Conservation (phyloP, 345 rosid species). For the Aurinia saxatilis region DNA sequence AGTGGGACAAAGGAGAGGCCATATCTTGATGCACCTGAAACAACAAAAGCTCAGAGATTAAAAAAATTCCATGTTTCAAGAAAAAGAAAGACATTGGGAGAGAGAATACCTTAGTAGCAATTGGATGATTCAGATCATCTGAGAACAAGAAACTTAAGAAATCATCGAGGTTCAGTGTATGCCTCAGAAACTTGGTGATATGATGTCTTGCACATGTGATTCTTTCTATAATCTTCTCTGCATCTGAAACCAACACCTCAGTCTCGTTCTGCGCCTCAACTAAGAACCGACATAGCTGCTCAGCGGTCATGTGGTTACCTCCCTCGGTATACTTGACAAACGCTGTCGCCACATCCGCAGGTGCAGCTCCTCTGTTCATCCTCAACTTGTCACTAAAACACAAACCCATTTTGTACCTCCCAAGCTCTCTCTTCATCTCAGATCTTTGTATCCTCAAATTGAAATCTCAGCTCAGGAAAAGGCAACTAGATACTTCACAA, state of each 20-base stretch:
- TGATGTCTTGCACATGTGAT: conserved; percentile 47
- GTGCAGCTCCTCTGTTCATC: conserved; percentile 45
- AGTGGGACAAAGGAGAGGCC: conserved; percentile 77
- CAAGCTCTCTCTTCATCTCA: conserved; percentile 28
- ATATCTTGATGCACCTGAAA: conserved; percentile 83
- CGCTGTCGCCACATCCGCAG: conserved; percentile 40
- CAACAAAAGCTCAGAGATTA: conserved; percentile 1
- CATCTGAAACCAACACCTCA: conserved; percentile 33
- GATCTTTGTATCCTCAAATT: conserved; percentile 1
- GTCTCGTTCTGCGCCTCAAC: conserved; percentile 41
- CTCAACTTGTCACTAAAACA: conserved; percentile 58
- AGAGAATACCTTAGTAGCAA: conserved; percentile 33
- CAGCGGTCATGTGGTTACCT: conserved; percentile 45
- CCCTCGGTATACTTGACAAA: conserved; percentile 44
- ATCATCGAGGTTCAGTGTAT: conserved; percentile 56
- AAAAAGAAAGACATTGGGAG: neutral
- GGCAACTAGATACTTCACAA: neutral
- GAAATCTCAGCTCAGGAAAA: neutral
- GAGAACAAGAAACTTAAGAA: conserved; percentile 56
- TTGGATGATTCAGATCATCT: conserved; percentile 54
- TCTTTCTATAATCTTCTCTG: conserved; percentile 48
- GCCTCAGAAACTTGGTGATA: conserved; percentile 47
- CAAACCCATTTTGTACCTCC: conserved; percentile 33
- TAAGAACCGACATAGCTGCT: conserved; percentile 56
- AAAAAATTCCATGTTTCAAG: neutral